Conservation (phyloP, 441 rosid species). For the Lagerstroemia fauriei region DNA sequence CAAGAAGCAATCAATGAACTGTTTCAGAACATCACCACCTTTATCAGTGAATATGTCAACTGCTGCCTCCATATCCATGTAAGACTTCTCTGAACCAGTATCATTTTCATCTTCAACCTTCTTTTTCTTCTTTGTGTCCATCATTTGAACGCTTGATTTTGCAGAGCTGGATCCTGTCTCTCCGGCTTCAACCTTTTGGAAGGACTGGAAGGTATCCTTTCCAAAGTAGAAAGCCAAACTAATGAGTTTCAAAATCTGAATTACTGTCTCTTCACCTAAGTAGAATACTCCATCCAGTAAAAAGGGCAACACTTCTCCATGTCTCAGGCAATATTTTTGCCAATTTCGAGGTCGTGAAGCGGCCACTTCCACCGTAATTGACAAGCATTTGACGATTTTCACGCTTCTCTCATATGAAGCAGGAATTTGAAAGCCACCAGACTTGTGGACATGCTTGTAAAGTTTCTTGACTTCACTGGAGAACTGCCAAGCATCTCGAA, state of each 20-base stretch:
- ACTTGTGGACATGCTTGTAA: constrained; percentile 86
- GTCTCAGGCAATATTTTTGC: constrained; percentile 97
- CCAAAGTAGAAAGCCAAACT: constrained; percentile 93
- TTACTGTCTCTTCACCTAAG: constrained; percentile 93
- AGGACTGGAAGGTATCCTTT: constrained; percentile 70
- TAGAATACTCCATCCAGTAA: constrained; percentile 77
- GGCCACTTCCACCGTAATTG: constrained; percentile 95
- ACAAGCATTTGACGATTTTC: constrained; percentile 90
- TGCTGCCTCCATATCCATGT: constrained; percentile 90
- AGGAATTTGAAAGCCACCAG: constrained; percentile 88
- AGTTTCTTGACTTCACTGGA: constrained; percentile 87
- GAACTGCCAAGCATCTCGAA: constrained; percentile 98
- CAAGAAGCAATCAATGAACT: constrained; percentile 90
- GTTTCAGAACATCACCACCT: constrained; percentile 77
- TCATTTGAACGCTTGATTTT: constrained; percentile 64
- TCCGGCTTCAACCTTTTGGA: constrained; percentile 70
- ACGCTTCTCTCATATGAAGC: constrained; percentile 94
- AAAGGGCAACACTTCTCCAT: constrained; percentile 82
- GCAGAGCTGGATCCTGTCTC: constrained; percentile 66
- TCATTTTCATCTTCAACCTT: constrained; percentile 94
- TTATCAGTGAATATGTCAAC: constrained; percentile 78
- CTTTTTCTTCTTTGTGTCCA: constrained; percentile 94
- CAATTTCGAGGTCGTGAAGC: constrained; percentile 96
- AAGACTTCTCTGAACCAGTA: constrained; percentile 79
- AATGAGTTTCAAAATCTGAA: constrained; percentile 89